Conservation (phyloP, 2,329 filamentous ascomycete genomes). For the Ophiosphaerella narmari region DNA sequence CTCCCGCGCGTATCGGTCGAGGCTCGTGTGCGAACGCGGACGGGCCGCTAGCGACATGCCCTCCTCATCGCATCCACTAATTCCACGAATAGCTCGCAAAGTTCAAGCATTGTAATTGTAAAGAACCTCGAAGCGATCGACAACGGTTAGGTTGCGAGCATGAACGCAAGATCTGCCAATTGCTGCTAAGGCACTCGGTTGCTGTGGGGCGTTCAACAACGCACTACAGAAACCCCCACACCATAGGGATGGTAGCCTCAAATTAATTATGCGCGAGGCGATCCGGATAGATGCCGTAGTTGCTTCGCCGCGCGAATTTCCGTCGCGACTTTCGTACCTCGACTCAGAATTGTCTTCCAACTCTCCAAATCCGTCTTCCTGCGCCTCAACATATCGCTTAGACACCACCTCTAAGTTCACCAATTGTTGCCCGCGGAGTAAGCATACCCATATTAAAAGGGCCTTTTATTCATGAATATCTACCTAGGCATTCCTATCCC, state of each 20-base stretch:
- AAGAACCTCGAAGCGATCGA: no score
- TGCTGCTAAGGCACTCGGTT: no score
- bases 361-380: background rate
- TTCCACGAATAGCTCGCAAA: background rate
- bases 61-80: background rate
- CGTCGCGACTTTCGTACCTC: background rate
- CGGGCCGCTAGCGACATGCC: background rate
- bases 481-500: background rate
- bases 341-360: background rate
- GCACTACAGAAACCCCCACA: no score
- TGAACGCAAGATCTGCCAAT: no score
- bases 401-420: background rate
- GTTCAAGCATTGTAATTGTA: background rate
- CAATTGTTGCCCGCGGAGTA: slow-evolving; percentile 4
- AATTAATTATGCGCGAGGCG: no score
- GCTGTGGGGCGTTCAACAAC: no score
- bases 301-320: background rate
- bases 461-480: background rate
- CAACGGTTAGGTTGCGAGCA: no score
- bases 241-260: no score
- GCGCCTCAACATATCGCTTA: background rate
- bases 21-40: no score
- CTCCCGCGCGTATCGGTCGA: no score
- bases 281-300: no score
- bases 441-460: slow-evolving; percentile 1